A percentile compares a stretch with the other conserved stretches of the same genome.
Conservation (phyloP, 768 basidiomycete species). For the Exidia glandulosa region DNA sequence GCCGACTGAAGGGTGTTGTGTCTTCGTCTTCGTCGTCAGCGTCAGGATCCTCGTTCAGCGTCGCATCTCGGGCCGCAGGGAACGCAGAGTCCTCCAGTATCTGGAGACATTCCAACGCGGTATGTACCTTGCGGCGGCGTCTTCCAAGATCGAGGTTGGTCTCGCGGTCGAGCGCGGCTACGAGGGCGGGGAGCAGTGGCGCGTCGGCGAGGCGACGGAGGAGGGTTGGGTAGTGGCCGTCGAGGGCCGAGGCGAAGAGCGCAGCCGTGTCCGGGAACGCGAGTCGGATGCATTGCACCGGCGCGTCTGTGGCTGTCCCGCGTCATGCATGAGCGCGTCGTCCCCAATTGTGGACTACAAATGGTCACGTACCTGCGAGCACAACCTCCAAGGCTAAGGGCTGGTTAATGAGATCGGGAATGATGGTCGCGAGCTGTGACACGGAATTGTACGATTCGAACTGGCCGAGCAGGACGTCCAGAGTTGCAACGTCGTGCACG, state of each 20-base stretch:
- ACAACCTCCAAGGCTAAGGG: not conserved
- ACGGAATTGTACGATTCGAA: not conserved
- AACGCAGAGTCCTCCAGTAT: not conserved
- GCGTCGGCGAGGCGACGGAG: not conserved
- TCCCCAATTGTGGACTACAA: too few relatives aligned
- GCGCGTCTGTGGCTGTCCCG: conserved; percentile 92
- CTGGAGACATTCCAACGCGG: not conserved
- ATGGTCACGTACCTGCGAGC: not conserved
- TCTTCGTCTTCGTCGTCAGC: not conserved
- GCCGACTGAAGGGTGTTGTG: conserved; percentile 13
- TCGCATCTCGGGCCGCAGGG: not conserved
- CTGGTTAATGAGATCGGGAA: not conserved
- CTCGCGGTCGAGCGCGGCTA: not conserved
- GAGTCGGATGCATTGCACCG: conserved; percentile 49
- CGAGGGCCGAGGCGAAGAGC: not conserved
- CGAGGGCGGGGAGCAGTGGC: not conserved
- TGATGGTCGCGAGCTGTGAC: not conserved
- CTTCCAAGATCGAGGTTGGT: not conserved
- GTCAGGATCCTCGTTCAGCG: not conserved
- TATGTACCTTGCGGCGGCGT: not conserved
- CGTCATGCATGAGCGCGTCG: too few relatives aligned
- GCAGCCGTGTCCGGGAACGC: not conserved
- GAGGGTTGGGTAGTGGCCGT: not conserved
- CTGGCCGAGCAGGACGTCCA: not conserved
- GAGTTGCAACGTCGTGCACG: not conserved